phyloP scores from a whole-genome alignment of 805 yeast genomes.

The Candida boidinii region DNA sequence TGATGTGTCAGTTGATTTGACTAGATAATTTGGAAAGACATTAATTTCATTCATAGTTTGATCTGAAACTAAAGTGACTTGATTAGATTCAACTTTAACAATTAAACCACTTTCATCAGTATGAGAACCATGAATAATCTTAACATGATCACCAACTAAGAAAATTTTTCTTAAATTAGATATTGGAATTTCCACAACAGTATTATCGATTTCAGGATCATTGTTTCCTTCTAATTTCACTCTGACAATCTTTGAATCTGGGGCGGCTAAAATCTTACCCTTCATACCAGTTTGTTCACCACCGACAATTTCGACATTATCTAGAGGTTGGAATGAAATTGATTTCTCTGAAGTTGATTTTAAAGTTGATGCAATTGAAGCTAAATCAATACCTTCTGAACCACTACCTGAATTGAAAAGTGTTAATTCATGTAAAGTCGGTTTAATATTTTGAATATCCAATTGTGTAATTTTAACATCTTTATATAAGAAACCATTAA shows the following conservation, averaged over 20 bases:
- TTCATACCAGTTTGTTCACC: slow-evolving; percentile 92
- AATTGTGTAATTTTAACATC: slow-evolving; percentile 78
- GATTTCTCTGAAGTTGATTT: slow-evolving; percentile 51
- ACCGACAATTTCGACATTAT: slow-evolving; percentile 79
- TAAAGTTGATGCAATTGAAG: slow-evolving; percentile 79
- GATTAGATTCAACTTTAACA: slow-evolving; percentile 70
- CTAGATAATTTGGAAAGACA: slow-evolving; percentile 85
- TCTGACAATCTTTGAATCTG: slow-evolving; percentile 45
- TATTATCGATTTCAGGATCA: slow-evolving; percentile 48
- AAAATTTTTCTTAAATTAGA: slow-evolving; percentile 79
- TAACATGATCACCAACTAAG: slow-evolving; percentile 88
- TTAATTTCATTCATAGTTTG: slow-evolving; percentile 83
- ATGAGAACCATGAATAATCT: slow-evolving; percentile 86
- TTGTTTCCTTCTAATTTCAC: slow-evolving; percentile 43
- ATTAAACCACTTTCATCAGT: slow-evolving; percentile 93
- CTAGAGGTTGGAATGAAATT: slow-evolving; percentile 81
- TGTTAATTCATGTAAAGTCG: slow-evolving; percentile 82
- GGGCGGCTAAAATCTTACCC: slow-evolving; percentile 68
- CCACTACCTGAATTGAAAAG: slow-evolving; percentile 64
- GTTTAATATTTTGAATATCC: slow-evolving; percentile 72
- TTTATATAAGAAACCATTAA: slow-evolving; percentile 79
- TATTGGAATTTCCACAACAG: slow-evolving; percentile 69
- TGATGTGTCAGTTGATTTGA: slow-evolving; percentile 80
- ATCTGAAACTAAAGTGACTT: slow-evolving; percentile 84
- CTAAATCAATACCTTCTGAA: slow-evolving; percentile 83